Percentiles rank a stretch among this genome's conserved stretches.
Evolutionary conservation across 2,329 filamentous ascomycete genomes (phyloP).

Genomic region (Trichoderma gracile): DNA sequence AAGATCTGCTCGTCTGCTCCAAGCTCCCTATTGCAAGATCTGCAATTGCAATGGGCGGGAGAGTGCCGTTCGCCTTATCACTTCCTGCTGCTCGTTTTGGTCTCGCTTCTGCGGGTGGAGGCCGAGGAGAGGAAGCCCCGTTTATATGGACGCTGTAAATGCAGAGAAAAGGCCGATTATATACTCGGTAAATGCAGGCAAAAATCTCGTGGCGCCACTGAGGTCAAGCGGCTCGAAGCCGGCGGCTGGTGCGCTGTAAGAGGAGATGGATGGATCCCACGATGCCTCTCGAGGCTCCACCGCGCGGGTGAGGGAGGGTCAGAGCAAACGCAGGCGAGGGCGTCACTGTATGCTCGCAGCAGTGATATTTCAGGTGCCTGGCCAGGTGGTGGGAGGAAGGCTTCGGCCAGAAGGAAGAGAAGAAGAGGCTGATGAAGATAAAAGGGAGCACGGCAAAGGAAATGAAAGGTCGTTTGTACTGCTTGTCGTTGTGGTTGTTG

Average conservation of each 20-base stretch:
- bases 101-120: constrained; percentile 10
- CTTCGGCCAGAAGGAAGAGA: neutral
- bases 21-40: neutral
- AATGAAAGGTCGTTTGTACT: neutral
- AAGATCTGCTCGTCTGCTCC: neutral
- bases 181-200: too few species aligned
- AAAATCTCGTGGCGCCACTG: constrained; percentile 17
- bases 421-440: too few species aligned
- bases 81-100: neutral
- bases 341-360: neutral
- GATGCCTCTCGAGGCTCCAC: constrained; percentile 8
- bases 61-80: neutral
- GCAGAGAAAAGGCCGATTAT: neutral
- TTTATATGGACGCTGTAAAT: neutral
- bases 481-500: neutral
- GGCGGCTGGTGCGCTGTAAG: neutral
- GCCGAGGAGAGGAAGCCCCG: neutral
- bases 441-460: neutral
- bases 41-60: neutral
- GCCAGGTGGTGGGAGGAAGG: neutral
- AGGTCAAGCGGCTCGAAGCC: neutral
- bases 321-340: neutral
- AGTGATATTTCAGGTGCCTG: too few species aligned
- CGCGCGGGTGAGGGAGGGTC: neutral
- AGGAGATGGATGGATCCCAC: neutral